phyloP scores from a whole-genome alignment of 805 yeast species.

The Ogataea trehaloabstinens region DNA sequence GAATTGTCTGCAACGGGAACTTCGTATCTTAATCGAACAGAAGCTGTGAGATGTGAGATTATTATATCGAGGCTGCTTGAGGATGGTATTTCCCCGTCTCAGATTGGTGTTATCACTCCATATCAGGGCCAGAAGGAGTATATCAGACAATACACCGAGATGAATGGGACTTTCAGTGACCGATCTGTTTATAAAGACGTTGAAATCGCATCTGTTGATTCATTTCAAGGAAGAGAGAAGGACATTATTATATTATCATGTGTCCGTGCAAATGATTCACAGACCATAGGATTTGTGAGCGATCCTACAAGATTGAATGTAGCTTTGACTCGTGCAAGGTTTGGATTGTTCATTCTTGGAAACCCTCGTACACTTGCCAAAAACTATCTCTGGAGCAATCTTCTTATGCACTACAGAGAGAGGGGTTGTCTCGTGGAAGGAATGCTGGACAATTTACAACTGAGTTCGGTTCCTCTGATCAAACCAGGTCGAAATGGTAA shows the following conservation, averaged over 20 bases:
- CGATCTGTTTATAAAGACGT: slow-evolving; percentile 64
- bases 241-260: slow-evolving; percentile 51
- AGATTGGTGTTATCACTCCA: slow-evolving; percentile 92
- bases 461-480: slow-evolving; percentile 58
- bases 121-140: slow-evolving; percentile 92
- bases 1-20: slow-evolving; percentile 82
- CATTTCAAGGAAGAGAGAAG: slow-evolving; percentile 60
- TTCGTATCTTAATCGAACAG: slow-evolving; percentile 79
- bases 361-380: slow-evolving; percentile 75
- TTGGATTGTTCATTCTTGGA: slow-evolving; percentile 78
- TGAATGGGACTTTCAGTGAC: slow-evolving; percentile 62
- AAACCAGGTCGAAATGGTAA: slow-evolving; percentile 8
- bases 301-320: slow-evolving; percentile 88
- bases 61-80: slow-evolving; percentile 67
- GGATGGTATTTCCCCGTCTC: slow-evolving; percentile 75
- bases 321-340: slow-evolving; percentile 84
- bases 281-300: slow-evolving; percentile 76
- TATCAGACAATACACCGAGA: slow-evolving; percentile 71
- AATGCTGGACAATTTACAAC: slow-evolving; percentile 71
- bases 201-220: slow-evolving; percentile 81
- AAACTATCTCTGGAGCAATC: slow-evolving; percentile 73
- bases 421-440: slow-evolving; percentile 91
- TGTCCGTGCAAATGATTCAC: slow-evolving; percentile 65
- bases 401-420: slow-evolving; percentile 76
- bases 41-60: slow-evolving; percentile 85